phyloP scores from a whole-genome alignment of 345 rosid species.

The Eutrema yunnanense region DNA sequence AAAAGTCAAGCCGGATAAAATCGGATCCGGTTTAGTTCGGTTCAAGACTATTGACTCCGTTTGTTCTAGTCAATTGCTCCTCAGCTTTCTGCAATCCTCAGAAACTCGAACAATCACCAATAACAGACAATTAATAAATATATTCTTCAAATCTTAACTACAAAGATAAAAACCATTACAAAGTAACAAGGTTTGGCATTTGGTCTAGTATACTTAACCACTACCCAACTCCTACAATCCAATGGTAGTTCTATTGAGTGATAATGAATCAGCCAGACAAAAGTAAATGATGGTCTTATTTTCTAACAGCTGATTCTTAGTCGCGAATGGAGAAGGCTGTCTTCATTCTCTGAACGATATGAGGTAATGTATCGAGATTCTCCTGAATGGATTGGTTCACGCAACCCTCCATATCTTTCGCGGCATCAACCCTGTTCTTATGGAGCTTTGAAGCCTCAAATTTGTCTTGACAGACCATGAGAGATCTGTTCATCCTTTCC shows the following conservation, averaged over 20 bases:
- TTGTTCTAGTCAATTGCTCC: neutral
- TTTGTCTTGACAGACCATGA: constrained; percentile 90
- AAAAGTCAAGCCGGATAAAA: neutral
- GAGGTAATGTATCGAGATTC: constrained; percentile 59
- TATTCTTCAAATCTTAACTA: neutral
- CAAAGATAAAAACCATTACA: neutral
- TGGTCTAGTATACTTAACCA: neutral
- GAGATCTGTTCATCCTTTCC: constrained; percentile 82
- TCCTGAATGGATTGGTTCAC: constrained; percentile 68
- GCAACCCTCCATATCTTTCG: constrained; percentile 59
- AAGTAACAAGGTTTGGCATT: too few species aligned
- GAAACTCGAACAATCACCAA: neutral
- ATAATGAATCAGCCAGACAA: neutral
- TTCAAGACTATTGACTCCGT: neutral
- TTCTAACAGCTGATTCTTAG: neutral
- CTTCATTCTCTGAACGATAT: constrained; percentile 67
- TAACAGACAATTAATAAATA: neutral
- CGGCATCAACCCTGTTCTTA: constrained; percentile 39
- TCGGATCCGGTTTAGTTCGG: neutral
- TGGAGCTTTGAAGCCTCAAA: constrained; percentile 74
- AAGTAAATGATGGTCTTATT: neutral
- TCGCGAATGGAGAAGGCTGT: constrained; percentile 22
- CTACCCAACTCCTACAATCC: neutral
- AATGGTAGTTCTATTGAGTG: neutral
- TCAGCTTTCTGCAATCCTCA: neutral